Conservation (phyloP, 2,329 filamentous ascomycete species). For the Shiraia sp. region DNA sequence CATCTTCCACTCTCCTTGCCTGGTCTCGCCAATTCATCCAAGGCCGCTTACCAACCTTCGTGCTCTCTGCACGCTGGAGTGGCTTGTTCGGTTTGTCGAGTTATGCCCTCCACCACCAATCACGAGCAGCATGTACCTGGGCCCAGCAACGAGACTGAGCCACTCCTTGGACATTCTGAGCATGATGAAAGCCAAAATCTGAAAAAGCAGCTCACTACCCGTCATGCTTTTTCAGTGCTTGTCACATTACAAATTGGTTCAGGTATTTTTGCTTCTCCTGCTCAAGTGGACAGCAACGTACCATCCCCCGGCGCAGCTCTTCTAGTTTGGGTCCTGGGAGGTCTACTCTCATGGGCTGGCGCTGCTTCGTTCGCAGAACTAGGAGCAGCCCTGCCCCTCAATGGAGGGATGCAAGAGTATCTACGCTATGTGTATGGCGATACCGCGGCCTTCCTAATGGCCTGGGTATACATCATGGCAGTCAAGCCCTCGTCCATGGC, state of each 20-base stretch:
- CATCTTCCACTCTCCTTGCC: neutral
- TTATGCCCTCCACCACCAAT: conserved; percentile 1
- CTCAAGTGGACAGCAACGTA: conserved; percentile 65
- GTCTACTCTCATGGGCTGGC: conserved; percentile 66
- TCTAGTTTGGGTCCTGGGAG: conserved; percentile 64
- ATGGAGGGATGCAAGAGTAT: conserved; percentile 67
- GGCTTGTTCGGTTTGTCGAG: neutral
- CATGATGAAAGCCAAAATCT: conserved; percentile 14
- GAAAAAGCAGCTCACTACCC: conserved; percentile 39
- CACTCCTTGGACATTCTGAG: conserved; percentile 25
- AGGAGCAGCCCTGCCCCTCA: conserved; percentile 65
- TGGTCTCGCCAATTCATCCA: neutral
- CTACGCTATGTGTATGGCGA: conserved; percentile 65
- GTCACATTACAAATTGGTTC: conserved; percentile 68
- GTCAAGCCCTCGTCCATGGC: conserved; percentile 68
- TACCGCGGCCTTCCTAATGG: conserved; percentile 63
- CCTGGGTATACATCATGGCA: conserved; percentile 68
- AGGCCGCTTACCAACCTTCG: too few species aligned
- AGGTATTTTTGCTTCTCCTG: conserved; percentile 67
- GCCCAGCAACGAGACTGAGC: conserved; percentile 25
- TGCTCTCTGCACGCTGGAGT: neutral
- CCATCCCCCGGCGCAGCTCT: conserved; percentile 63
- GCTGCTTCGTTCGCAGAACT: conserved; percentile 66
- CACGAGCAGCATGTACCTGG: conserved; percentile 12
- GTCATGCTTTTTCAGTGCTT: conserved; percentile 59